These are phyloP conservation scores for Fagus sylvatica DNA, from an alignment of 306 rosid genomes.

Conservation along the genomic window DNA sequence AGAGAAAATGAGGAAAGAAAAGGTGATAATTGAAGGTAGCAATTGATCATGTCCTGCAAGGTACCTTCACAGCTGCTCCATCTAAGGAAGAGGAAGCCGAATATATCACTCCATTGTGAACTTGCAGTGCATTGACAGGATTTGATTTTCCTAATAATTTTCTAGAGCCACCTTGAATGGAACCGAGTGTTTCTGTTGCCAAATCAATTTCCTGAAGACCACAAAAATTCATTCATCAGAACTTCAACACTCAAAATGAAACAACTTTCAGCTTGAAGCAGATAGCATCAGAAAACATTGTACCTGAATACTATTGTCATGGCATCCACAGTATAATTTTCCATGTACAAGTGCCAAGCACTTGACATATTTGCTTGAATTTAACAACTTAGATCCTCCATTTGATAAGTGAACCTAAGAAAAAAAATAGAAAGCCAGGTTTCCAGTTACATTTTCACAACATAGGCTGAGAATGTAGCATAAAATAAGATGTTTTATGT, in stretches of 20 bases:
- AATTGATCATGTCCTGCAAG: neutral
- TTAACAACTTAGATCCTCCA: slow-evolving; percentile 63
- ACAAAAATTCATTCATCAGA: slow-evolving; percentile 5
- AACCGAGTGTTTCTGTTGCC: slow-evolving; percentile 59
- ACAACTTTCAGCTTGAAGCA: neutral
- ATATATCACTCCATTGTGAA: slow-evolving; percentile 60
- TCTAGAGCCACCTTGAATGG: slow-evolving; percentile 68
- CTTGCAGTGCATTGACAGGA: slow-evolving; percentile 69
- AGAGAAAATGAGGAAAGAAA: neutral
- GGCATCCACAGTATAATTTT: slow-evolving; percentile 84
- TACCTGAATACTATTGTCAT: slow-evolving; percentile 87
- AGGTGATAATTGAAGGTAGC: neutral
- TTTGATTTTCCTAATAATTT: slow-evolving; percentile 72
- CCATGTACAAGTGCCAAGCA: slow-evolving; percentile 64
- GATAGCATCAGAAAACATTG: slow-evolving; percentile 8
- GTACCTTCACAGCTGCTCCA: slow-evolving; percentile 82
- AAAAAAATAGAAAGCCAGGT: neutral
- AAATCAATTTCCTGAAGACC: slow-evolving; percentile 72
- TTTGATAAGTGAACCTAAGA: slow-evolving; percentile 62
- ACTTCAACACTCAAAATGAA: slow-evolving; percentile 17
- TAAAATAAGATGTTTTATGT: slow-evolving; percentile 4
- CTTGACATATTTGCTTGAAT: slow-evolving; percentile 66
- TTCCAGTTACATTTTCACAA: neutral
- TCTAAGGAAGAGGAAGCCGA: slow-evolving; percentile 71
- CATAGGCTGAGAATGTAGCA: neutral